Base-by-base conservation (phyloP, 2,329 filamentous ascomycete genomes). In the Colletotrichum kahawae region DNA sequence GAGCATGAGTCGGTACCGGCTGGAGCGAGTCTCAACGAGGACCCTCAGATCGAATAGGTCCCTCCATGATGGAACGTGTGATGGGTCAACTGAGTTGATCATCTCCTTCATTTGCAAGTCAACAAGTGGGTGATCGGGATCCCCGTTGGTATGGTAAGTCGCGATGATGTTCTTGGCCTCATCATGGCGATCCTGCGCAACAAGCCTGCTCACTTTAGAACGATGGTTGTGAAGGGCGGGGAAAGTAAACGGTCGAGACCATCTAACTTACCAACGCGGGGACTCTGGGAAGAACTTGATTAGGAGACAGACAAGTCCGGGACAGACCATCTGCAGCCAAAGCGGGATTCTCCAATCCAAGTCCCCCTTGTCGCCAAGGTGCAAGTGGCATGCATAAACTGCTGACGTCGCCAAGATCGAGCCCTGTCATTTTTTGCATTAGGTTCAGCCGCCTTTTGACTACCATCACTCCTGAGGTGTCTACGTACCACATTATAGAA, bases 91-190 rank as follows among this genome's bases (percentile, higher is more conserved):
- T 24, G 65, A 69, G 13, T 21, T 70, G 14, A 85, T 68, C 68
- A 77, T 77, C 54, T 77, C 75, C 31, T 60, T 75, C 57, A 75
- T 75, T 36, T 75, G 69, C 5, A 73, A 54, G 9, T 57, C 63
- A 21, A 75, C 73, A n/a, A 75, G 73, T 12, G 73, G 73, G 24
- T 73, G 83, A 33, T 83, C 78, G 24, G 73, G 76, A 70, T 88
- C 83, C 21, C 85, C 86, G 59, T 86, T 85, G 31, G 85, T 88
- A 74, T 91, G 90, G 74, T 86, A 86, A 69, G 88, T 85, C 36
- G 84, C 82, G 7, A 92, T 85, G 2, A 90, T 86, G 1, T 81
- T 76, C 7, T 85, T 81, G 7, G 90, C 90, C 74, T 91, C 87
- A 1, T 89, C 86, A 69, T 86, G 84, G 18, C 87, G 84, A 62